phyloP scores from a whole-genome alignment of 2,329 filamentous ascomycete genomes.

The Colletotrichum sp. region DNA sequence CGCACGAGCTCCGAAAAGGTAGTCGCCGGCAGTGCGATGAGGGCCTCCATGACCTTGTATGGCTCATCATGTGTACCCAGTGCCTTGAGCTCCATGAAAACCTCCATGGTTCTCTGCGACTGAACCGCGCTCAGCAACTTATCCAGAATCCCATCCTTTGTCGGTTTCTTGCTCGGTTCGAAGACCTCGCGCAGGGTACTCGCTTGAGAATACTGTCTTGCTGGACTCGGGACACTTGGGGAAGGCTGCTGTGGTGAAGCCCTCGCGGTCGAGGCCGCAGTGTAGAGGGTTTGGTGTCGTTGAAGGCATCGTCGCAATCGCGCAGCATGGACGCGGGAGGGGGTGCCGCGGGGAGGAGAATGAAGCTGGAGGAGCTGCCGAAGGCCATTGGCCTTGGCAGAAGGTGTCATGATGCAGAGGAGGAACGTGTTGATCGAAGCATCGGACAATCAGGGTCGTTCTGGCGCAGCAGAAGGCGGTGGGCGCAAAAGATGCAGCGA shows the following conservation, averaged over 20 bases:
- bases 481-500: neutral
- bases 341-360: conserved; percentile 26
- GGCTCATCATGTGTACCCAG: conserved; percentile 27
- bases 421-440: neutral
- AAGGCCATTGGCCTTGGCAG: conserved; percentile 27
- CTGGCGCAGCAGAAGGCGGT: neutral
- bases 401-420: conserved; percentile 11
- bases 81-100: conserved; percentile 29
- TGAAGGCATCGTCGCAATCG: conserved; percentile 27
- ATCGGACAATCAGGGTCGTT: neutral
- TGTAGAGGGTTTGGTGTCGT: neutral
- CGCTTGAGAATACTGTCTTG: neutral
- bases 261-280: neutral
- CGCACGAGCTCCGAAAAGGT: conserved; percentile 69
- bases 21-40: conserved; percentile 49
- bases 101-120: conserved; percentile 25
- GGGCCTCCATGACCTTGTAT: neutral
- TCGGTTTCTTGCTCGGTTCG: neutral
- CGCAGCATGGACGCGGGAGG: conserved; percentile 28
- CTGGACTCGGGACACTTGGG: neutral
- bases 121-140: conserved; percentile 37
- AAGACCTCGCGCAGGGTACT: neutral
- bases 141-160: neutral
- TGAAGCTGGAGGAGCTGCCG: conserved; percentile 25
- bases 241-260: neutral